Evolutionary conservation across 2,329 filamentous ascomycete species (phyloP).

Genomic region (Xylariaceae sp.): DNA sequence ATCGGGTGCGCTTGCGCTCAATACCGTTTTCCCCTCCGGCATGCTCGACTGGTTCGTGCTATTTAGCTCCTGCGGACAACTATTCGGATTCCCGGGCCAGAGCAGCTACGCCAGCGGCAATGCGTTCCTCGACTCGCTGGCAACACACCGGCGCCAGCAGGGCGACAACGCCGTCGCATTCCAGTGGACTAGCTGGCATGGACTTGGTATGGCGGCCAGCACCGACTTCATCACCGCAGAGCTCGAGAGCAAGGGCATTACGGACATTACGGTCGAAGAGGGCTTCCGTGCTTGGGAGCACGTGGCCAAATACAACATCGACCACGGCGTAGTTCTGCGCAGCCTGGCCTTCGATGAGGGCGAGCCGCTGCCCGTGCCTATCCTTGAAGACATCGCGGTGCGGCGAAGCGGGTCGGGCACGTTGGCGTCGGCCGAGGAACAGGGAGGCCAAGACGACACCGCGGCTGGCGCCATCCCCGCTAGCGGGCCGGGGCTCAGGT

Average conservation of each 20-base stretch:
- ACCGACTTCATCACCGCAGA: conserved; percentile 48
- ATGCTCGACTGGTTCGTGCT: conserved; percentile 41
- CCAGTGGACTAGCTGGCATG: conserved; percentile 51
- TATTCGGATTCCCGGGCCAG: conserved; percentile 40
- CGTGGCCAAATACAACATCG: conserved; percentile 42
- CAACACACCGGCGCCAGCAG: conserved; percentile 35
- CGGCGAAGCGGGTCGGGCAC: conserved; percentile 6
- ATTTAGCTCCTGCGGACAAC: conserved; percentile 42
- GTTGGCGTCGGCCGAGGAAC: background rate
- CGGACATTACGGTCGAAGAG: conserved; percentile 48
- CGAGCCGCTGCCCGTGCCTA: conserved; percentile 36
- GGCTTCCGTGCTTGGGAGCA: conserved; percentile 51
- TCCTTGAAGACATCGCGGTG: conserved; percentile 40
- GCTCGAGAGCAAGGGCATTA: conserved; percentile 49
- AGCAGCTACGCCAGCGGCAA: conserved; percentile 40
- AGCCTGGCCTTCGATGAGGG: conserved; percentile 39
- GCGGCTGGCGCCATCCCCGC: conserved; percentile 14
- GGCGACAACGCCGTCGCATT: conserved; percentile 50
- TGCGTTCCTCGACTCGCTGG: conserved; percentile 43
- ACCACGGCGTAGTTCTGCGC: conserved; percentile 48
- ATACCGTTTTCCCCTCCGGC: conserved; percentile 38
- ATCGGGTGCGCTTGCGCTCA: conserved; percentile 35
- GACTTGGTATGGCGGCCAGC: conserved; percentile 45
- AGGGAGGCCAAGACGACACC: conserved; percentile 1
- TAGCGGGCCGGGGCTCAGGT: conserved; percentile 37